Evolutionary conservation across 345 rosid genomes (phyloP), one percentile per base, ranked within the genome.

Genomic region (Linum lewisii): DNA sequence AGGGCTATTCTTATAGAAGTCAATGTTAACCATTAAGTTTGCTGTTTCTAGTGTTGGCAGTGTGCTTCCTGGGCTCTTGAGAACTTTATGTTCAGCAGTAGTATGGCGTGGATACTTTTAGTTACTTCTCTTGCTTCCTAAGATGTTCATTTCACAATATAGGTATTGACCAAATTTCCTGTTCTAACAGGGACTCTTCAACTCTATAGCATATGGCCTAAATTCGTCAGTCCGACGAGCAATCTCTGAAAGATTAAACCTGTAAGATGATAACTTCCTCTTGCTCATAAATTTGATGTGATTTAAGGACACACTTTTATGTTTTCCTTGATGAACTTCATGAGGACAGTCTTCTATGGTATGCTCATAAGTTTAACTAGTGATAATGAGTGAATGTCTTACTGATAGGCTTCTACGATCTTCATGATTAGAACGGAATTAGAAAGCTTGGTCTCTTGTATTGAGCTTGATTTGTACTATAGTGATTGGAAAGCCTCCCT

Each of bases 141-240:
- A 42, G 62, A 19, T 60, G 60, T 37, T 50, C 55, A 63, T 26
- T 19, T 38, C 25, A 44, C 19, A 21, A 21, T n/a, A 10, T 9
- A 21, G 53, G 14, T 63, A 59, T 19, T 22, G 19, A 34, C 60
- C 51, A 63, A 59, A 20, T 38, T 37, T 34, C 53, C 59, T 24
- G 49, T 5, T 63, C 21, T 42, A 76, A 29, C 66, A 91, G 98
- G 98, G 96, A 11, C 80, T 92, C 60, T 92, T 86, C 79, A 92
- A 92, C 80, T 84, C 98, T 21, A 84, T 92, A 76, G 98, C 95
- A 24, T 92, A 92, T 70, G 98, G 98, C 57, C 76, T 88, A 67
- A 92, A 92, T 71, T 73, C 96, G 72, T 88, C 95, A 1, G 98
- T 92, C 57, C 82, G 96, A 13, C 82, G 95, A 59, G 93, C 90